Evolutionary conservation across 1,284 basidiomycete genomes (phyloP), one percentile per base, ranked within the genome.

Genomic region (Ustilago nuda): DNA sequence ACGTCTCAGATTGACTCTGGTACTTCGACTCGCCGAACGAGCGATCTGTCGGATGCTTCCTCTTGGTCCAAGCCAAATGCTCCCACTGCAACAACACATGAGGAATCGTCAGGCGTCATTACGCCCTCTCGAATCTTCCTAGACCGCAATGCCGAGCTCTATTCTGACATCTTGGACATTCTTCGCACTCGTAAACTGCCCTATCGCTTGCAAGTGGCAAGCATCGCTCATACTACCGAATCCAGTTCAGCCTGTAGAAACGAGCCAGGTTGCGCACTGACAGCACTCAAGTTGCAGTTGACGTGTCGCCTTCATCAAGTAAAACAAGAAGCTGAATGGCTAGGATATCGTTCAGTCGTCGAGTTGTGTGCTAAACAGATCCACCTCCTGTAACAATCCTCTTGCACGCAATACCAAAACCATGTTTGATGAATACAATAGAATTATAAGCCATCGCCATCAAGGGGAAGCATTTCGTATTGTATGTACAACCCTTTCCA

Each of bases 301-400:
- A 45, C 63, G 4, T 60, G 59, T 32, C 45, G 67, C 4, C 52
- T 70, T 11, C 33, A 50, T 46, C 54, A 67, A 35, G 30, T 67
- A 6, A 56, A 37, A 35, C 53, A 69, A 3, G 75, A 77, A 39
- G 70, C 75, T 3, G 54, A 48, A 0, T 77, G 63, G 66, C 30
- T 77, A 11, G 75, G 75, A 1, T 77, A 77, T 15, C 6, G 2
- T 0, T 67, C 66, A 6, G 56, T 77, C 39, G 52, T 63, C 1
- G 8, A 8, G 0, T 35, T 70, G 41, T 73, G 75, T 30, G 39
- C 64, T 13, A 5, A 6, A 4, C 60, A 69, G 33, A 48, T 67
- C n/a, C 23, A 11, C 8, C 45, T 19, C 7, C n/a, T 48, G 45
- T 48, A 48, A 55, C n/a, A 43, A 39, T 9, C 17, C 50, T n/a